Evolutionary conservation across 177 flowering plant genomes (phyloP), one percentile per base, ranked within the genome.

Genomic region (Vitis hybrid): DNA sequence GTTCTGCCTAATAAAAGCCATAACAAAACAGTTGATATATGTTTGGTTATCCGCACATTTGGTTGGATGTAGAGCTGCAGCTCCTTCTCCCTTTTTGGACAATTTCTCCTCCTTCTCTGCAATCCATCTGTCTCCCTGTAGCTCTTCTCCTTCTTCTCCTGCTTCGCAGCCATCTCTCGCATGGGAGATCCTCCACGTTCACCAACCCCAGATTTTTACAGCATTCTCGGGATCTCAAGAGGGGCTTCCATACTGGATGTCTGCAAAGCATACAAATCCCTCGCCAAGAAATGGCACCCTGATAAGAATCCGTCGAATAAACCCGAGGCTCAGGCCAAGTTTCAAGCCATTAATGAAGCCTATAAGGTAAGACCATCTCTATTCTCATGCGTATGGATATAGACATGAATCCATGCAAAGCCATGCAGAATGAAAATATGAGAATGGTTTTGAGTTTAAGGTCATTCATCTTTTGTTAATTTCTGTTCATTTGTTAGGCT

Each of bases 241-340:
- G 54, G 56, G 2, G 80, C 83, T 11, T 58, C 79, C 60, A 65
- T 77, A 11, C 18, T 64, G 59, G 81, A 77, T 3, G 62, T 84
- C 2, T 61, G 75, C 73, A 82, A 80, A 69, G 85, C 81, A 3
- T 84, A 81, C 77, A 86, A 82, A 75, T 75, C 76, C 49, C 78
- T 86, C 50, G 76, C 73, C 30, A 72, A 18, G 65, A 86, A 77
- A 81, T 81, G 80, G 85, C 73, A 78, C 60, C 82, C 81, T 12
- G 76, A 82, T 11, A 73, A 75, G 74, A 76, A 74, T 32, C 70
- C 79, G 21, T 62, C 72, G 26, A 66, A 70, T 51, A 68, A 69
- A 65, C 57, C 52, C 14, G 78, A 80, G 64, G 82, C 74, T 2
- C 64, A 75, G 60, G 65, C 68, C 75, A 74, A 73, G 23, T 76